A percentile compares a stretch with the other conserved stretches of the same genome.
Evolutionary conservation across 768 basidiomycete species (phyloP).

Genomic region (Suillus spraguei): DNA sequence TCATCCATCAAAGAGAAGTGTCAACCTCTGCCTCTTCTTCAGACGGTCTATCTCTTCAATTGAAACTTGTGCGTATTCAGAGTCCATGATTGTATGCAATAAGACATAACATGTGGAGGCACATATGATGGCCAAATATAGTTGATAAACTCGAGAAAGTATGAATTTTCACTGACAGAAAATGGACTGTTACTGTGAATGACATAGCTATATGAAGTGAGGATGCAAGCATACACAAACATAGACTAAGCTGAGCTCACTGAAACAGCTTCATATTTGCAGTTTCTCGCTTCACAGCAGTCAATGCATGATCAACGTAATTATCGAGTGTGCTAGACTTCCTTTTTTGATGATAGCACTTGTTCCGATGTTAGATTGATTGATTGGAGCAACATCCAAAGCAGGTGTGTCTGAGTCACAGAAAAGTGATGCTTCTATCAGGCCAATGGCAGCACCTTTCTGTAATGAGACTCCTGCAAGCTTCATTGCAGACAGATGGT

Average conservation of each 20-base stretch:
- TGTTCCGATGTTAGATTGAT: no score
- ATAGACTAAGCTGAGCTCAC: background rate
- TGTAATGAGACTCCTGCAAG: no score
- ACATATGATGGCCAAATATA: conserved; percentile 28
- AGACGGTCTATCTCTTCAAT: conserved; percentile 18
- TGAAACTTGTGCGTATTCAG: no score
- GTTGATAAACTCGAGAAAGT: background rate
- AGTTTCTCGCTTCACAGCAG: background rate
- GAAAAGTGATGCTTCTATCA: no score
- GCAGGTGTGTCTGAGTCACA: no score
- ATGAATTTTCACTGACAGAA: background rate
- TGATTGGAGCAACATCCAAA: no score
- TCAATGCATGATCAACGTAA: background rate
- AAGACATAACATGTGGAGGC: conserved; percentile 22
- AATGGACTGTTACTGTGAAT: background rate
- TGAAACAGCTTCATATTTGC: background rate
- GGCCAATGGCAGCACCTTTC: no score
- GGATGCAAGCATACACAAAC: background rate
- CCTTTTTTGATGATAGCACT: no score
- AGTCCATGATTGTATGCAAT: conserved; percentile 22
- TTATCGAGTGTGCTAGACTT: no score
- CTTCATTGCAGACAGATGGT: no score
- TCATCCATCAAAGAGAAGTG: no score
- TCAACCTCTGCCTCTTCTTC: conserved; percentile 2
- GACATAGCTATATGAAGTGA: background rate